phyloP scores from a whole-genome alignment of 768 basidiomycete species.

The Inosperma sp. region DNA sequence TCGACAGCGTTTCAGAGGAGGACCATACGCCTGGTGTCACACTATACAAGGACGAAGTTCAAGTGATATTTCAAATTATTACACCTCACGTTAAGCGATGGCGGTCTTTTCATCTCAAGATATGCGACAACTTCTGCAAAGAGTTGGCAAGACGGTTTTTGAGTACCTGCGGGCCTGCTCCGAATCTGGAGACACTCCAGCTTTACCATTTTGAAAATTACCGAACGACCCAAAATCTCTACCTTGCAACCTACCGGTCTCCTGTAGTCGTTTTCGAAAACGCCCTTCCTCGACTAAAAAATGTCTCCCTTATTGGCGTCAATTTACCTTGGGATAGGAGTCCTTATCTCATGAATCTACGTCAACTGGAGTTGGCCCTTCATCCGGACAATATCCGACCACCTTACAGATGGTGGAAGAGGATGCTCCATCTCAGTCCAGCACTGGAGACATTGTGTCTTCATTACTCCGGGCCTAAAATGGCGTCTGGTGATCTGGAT shows the following conservation, averaged over 20 bases:
- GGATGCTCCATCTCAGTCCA: conserved; percentile 49
- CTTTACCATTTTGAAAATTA: conserved; percentile 64
- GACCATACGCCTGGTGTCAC: conserved; percentile 49
- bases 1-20: conserved; percentile 49
- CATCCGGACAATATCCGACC: conserved; percentile 57
- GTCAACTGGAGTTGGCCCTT: conserved; percentile 53
- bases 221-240: conserved; percentile 45
- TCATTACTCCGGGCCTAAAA: conserved; percentile 55
- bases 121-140: conserved; percentile 59
- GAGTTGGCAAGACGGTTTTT: conserved; percentile 46
- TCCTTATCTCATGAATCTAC: conserved; percentile 46
- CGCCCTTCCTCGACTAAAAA: conserved; percentile 44
- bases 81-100: conserved; percentile 47
- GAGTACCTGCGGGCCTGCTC: conserved; percentile 48
- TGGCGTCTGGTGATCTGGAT: conserved; percentile 30
- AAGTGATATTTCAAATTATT: conserved; percentile 40
- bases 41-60: conserved; percentile 49
- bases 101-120: conserved; percentile 57
- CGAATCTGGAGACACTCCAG: conserved; percentile 54
- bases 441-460: conserved; percentile 44
- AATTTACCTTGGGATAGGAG: conserved; percentile 55
- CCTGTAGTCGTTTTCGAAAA: conserved; percentile 57
- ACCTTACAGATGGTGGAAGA: conserved; percentile 49
- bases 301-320: conserved; percentile 61
- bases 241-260: conserved; percentile 50